phyloP scores from a whole-genome alignment of 768 basidiomycete species.

The Xerocomus brunneocitrinus region DNA sequence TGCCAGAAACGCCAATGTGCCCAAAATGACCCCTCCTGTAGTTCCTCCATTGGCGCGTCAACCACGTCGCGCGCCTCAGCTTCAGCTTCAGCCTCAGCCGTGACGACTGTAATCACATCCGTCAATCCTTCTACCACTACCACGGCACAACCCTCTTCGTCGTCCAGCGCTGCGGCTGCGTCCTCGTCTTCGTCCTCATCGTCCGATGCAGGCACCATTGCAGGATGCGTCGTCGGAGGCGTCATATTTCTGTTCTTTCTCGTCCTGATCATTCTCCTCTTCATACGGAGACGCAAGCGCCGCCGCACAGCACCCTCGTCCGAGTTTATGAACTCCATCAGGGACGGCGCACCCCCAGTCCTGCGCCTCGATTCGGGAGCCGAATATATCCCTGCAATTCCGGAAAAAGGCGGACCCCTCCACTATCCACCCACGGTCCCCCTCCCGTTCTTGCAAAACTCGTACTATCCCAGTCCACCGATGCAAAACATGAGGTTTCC shows the following conservation, averaged over 20 bases:
- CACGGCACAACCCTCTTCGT: not conserved
- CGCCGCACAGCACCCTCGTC: constrained; percentile 52
- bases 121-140: not conserved
- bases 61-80: not conserved
- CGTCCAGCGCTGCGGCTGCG: constrained; percentile 6
- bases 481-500: constrained; percentile 11
- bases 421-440: constrained; percentile 7
- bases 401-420: constrained; percentile 15
- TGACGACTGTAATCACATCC: no score
- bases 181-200: constrained; percentile 12
- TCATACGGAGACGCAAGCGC: constrained; percentile 38
- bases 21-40: not conserved
- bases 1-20: constrained; percentile 2
- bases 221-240: constrained; percentile 51
- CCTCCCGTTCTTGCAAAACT: constrained; percentile 11
- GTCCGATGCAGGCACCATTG: constrained; percentile 42
- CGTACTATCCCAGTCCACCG: constrained; percentile 9
- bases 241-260: constrained; percentile 37
- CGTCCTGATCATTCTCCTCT: constrained; percentile 33
- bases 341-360: constrained; percentile 20
- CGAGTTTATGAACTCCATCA: constrained; percentile 44
- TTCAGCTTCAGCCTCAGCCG: not conserved
- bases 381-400: constrained; percentile 6
- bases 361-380: constrained; percentile 27
- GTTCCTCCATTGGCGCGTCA: not conserved